Evolutionary conservation across 1,284 basidiomycete genomes (phyloP), one percentile per base, ranked within the genome.

Genomic region (Irpex sp.): DNA sequence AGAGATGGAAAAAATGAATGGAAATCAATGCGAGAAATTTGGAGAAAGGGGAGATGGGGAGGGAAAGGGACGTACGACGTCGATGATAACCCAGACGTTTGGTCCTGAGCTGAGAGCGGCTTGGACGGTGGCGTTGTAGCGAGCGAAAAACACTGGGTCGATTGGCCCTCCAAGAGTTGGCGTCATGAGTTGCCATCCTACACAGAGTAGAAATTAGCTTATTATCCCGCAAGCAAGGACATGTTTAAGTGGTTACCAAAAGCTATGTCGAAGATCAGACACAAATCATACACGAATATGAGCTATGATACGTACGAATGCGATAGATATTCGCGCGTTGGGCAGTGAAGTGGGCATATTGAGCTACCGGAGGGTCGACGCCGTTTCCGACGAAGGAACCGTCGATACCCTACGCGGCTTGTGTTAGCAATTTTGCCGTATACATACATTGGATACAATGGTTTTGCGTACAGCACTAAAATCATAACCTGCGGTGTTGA

Each of bases 111-210:
- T 70, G 43, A 84, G 73, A 26, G 78, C 79, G 15, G 79, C 75
- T 67, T 83, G 78, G 19, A 86, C 83, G 43, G 77, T 79, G 4
- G 68, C 66, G 66, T 83, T 80, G 67, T 82, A 85, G 43, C 72
- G 70, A 1, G 72, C 61, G 69, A 85, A 81, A 74, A 79, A 83
- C 33, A 66, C 74, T 17, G 74, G 67, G 69, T 80, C 74, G 67
- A 86, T 79, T 26, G 76, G 72, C 7, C 80, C 80, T 55, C 80
- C 81, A 19, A 84, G 66, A 21, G 75, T 76, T 19, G 79, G 79
- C 8, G 80, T 81, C 75, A 83, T 79, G 63, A 83, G 73, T 68
- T 84, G 83, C 84, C 84, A 82, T 2, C 77, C 79, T 69, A 73
- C 61, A 9, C 70, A 15, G 0, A 55, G 71, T 4, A 15, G 8